Evolutionary conservation across 2,329 filamentous ascomycete species (phyloP).

Genomic region (Epichloe uncinata): DNA sequence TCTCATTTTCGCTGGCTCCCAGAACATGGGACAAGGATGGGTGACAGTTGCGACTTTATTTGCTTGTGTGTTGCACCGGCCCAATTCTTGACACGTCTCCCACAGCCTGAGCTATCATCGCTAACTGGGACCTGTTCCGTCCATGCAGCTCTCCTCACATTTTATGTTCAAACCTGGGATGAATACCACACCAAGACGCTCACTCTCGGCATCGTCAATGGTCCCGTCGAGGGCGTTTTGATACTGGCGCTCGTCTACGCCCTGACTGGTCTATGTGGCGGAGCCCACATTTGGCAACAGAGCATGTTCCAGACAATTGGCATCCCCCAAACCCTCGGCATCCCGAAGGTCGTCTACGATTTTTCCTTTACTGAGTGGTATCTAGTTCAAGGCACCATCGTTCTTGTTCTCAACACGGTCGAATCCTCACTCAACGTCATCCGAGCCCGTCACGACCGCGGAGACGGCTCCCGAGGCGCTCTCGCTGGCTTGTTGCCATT

Average conservation of each 20-base stretch:
- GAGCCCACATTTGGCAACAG: conserved; percentile 86
- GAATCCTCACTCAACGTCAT: conserved; percentile 76
- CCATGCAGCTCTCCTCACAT: conserved; percentile 67
- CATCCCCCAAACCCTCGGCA: conserved; percentile 45
- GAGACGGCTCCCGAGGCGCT: conserved; percentile 58
- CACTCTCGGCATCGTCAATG: conserved; percentile 82
- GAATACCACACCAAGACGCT: conserved; percentile 97
- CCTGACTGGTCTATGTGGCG: conserved; percentile 72
- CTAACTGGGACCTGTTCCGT: background rate
- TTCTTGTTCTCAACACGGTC: conserved; percentile 75
- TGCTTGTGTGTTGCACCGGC: conserved; percentile 44
- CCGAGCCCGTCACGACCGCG: conserved; percentile 59
- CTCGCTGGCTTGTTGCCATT: conserved; percentile 77
- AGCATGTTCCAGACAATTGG: conserved; percentile 61
- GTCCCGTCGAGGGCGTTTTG: conserved; percentile 87
- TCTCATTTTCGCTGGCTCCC: conserved; percentile 77
- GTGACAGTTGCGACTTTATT: conserved; percentile 73
- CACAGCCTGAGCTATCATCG: background rate
- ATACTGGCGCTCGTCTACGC: conserved; percentile 72
- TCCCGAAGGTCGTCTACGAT: conserved; percentile 62
- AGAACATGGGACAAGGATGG: conserved; percentile 91
- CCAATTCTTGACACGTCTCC: background rate
- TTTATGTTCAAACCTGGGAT: conserved; percentile 98
- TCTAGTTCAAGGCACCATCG: conserved; percentile 69
- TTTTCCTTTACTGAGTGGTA: conserved; percentile 88